phyloP scores from a whole-genome alignment of 495 filamentous ascomycete genomes.

The Penicillium daleae region DNA sequence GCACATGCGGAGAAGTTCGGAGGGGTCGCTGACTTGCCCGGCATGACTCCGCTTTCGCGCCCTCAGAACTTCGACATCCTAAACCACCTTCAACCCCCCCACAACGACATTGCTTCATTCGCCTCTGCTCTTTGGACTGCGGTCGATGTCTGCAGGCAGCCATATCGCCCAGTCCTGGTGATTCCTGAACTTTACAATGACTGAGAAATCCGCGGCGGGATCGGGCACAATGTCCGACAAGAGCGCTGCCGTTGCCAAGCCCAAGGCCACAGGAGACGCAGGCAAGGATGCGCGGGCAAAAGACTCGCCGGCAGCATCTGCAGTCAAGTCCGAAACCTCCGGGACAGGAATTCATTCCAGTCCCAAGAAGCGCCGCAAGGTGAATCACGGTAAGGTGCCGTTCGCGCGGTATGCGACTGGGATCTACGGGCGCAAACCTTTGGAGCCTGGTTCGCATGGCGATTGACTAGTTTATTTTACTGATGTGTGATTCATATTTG shows the following conservation, averaged over 20 bases:
- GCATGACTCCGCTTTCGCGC: conserved; percentile 35
- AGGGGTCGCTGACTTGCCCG: conserved; percentile 19
- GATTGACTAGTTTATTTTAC: conserved; percentile 33
- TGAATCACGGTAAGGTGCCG: conserved; percentile 88
- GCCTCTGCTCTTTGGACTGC: not conserved
- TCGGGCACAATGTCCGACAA: conserved; percentile 36
- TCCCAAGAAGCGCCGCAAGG: conserved; percentile 96
- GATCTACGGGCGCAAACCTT: conserved; percentile 34
- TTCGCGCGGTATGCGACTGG: conserved; percentile 35
- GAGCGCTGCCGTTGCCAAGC: conserved; percentile 23
- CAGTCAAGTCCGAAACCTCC: conserved; percentile 43
- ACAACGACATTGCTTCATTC: not conserved
- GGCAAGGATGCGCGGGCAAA: conserved; percentile 38
- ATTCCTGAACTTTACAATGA: conserved; percentile 32
- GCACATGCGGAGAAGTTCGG: conserved; percentile 45
- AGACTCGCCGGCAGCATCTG: conserved; percentile 37
- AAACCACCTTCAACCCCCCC: conserved; percentile 6
- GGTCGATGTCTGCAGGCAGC: conserved; percentile 39
- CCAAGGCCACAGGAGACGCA: conserved; percentile 25
- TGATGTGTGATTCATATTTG: conserved; percentile 35
- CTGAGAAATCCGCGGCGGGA: conserved; percentile 37
- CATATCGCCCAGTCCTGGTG: conserved; percentile 34
- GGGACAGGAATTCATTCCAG: conserved; percentile 53
- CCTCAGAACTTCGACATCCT: conserved; percentile 25
- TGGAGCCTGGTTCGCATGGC: conserved; percentile 33